phyloP scores from a whole-genome alignment of 495 filamentous ascomycete genomes.

The Haplographium delicatum region DNA sequence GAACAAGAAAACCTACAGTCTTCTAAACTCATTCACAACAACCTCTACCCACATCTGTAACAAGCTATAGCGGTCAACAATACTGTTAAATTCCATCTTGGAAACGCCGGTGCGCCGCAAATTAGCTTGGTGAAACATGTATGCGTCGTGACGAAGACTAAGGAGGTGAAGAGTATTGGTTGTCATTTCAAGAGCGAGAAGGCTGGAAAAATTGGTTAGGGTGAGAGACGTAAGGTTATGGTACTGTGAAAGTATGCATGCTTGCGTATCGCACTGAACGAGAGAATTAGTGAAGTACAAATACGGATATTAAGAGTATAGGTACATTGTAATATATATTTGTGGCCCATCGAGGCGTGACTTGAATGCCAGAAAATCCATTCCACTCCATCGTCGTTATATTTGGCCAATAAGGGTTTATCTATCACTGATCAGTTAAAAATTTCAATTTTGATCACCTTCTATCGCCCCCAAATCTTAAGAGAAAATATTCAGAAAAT shows the following conservation, averaged over 20 bases:
- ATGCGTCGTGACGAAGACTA: conserved; percentile 44
- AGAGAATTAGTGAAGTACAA: too few species aligned
- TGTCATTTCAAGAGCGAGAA: conserved; percentile 38
- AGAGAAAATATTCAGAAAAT: background rate
- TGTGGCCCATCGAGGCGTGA: conserved; percentile 59
- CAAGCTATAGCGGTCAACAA: too few species aligned
- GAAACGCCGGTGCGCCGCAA: too few species aligned
- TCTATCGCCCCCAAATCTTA: too few species aligned
- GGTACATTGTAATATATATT: conserved; percentile 59
- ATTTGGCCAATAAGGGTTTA: conserved; percentile 49
- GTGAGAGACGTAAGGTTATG: too few species aligned
- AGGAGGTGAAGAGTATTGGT: conserved; percentile 53
- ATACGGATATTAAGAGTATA: too few species aligned
- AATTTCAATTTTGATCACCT: too few species aligned
- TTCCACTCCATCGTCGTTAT: conserved; percentile 44
- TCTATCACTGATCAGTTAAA: background rate
- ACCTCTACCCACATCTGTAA: conserved; percentile 58
- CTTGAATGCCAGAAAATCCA: conserved; percentile 49
- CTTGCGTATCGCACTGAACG: too few species aligned
- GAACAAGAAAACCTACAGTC: conserved; percentile 45
- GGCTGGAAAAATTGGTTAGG: too few species aligned
- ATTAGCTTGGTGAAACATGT: conserved; percentile 56
- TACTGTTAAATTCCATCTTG: too few species aligned
- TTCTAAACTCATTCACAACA: conserved; percentile 48
- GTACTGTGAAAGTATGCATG: too few species aligned